phyloP scores from a whole-genome alignment of 1,284 basidiomycete species.

The Coniferiporia weirii region DNA sequence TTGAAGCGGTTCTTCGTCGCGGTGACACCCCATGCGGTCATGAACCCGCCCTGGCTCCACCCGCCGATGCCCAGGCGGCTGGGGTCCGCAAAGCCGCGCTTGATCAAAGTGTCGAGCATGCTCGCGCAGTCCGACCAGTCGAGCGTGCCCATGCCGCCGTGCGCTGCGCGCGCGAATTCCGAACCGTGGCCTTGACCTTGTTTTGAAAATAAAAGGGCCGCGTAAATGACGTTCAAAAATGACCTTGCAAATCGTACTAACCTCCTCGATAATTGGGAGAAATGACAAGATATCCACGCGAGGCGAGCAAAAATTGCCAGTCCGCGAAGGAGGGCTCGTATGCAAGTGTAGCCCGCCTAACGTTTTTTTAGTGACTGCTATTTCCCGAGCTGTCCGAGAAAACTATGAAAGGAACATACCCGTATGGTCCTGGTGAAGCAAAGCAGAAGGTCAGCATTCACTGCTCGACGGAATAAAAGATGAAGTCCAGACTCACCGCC shows the following conservation, averaged over 20 bases:
- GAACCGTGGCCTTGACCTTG: constrained; percentile 19
- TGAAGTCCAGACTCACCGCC: constrained; percentile 14
- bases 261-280: constrained; percentile 22
- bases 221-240: not conserved
- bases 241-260: constrained; percentile 1
- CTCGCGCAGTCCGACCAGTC: constrained; percentile 22
- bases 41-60: constrained; percentile 22
- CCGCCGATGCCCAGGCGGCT: constrained; percentile 19
- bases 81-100: constrained; percentile 18
- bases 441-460: not conserved
- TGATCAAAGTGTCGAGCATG: constrained; percentile 19
- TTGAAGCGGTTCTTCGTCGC: constrained; percentile 20
- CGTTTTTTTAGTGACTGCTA: not conserved
- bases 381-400: not conserved
- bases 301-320: constrained; percentile 15
- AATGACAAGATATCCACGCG: constrained; percentile 19
- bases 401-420: not conserved
- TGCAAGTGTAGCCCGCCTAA: constrained; percentile 3
- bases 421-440: constrained; percentile 6
- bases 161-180: constrained; percentile 18
- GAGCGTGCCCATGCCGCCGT: constrained; percentile 19
- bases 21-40: constrained; percentile 22
- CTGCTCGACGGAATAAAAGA: no score
- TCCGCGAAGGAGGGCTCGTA: constrained; percentile 6
- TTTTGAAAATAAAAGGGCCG: no score